A percentile compares a stretch with the other conserved stretches of the same genome.
Conservation (phyloP, 2,329 filamentous ascomycete genomes). For the Plenodomus tracheiphilus region DNA sequence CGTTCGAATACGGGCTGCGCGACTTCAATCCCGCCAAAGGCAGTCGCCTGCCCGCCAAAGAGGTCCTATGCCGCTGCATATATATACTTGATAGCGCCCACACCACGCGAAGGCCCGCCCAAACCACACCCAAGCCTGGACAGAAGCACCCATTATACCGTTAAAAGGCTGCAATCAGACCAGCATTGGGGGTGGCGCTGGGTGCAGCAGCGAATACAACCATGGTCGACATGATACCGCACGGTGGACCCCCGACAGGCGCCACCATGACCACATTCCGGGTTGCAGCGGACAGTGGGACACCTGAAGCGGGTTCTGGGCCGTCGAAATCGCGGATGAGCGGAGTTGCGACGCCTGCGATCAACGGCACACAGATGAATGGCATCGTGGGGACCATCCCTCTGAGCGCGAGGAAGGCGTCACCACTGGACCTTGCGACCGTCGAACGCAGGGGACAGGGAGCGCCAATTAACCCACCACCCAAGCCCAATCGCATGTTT, state of each 20-base stretch:
- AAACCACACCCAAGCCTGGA: constrained; percentile 8
- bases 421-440: constrained; percentile 79
- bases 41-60: constrained; percentile 22
- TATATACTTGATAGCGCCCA: constrained; percentile 32
- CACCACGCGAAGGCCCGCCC: constrained; percentile 15
- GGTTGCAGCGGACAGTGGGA: constrained; percentile 37
- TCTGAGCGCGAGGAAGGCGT: constrained; percentile 65
- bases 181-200: constrained; percentile 18
- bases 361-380: constrained; percentile 42
- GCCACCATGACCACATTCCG: constrained; percentile 44
- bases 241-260: constrained; percentile 35
- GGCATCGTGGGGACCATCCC: constrained; percentile 53
- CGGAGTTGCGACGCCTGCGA: constrained; percentile 22
- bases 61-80: constrained; percentile 39
- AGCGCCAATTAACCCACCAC: constrained; percentile 72
- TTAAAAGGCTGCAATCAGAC: constrained; percentile 13
- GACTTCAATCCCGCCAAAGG: constrained; percentile 13
- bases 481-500: constrained; percentile 79
- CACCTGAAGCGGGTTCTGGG: constrained; percentile 22
- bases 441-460: constrained; percentile 90
- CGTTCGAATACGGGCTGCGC: constrained; percentile 4
- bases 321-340: constrained; percentile 38
- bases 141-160: constrained; percentile 5
- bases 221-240: constrained; percentile 45
- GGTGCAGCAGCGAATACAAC: constrained; percentile 28